Conservation (phyloP, 2,329 filamentous ascomycete species). For the Orbilia ellipsospora region DNA sequence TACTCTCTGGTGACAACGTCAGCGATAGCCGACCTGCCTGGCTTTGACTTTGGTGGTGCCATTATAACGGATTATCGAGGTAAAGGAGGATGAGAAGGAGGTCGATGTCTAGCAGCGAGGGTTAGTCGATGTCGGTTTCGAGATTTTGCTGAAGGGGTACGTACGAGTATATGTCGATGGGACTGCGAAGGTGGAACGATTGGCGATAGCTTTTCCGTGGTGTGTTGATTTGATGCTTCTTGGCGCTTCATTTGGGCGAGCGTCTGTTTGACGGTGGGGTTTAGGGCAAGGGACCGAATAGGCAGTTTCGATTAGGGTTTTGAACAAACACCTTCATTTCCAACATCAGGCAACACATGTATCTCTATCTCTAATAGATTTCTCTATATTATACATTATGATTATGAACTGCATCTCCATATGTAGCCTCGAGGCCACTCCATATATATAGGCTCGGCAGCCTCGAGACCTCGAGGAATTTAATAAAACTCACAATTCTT, state of each 20-base stretch:
- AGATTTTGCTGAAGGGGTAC: slow-evolving; percentile 4
- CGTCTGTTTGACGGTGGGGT: slow-evolving; percentile 42
- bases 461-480: not conserved
- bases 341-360: slow-evolving; percentile 24
- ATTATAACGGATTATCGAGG: slow-evolving; percentile 65
- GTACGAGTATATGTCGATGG: slow-evolving; percentile 50
- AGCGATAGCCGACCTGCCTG: slow-evolving; percentile 89
- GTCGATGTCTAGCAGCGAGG: slow-evolving; percentile 5
- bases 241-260: slow-evolving; percentile 20
- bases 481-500: slow-evolving; percentile 23
- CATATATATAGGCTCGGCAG: too few species aligned
- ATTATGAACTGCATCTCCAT: not conserved
- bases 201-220: slow-evolving; percentile 48
- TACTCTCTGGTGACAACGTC: slow-evolving; percentile 99
- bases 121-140: slow-evolving; percentile 17
- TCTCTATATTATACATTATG: not conserved
- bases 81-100: slow-evolving; percentile 4
- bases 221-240: slow-evolving; percentile 54
- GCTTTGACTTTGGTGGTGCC: slow-evolving; percentile 76
- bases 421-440: too few species aligned
- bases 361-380: not conserved
- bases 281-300: slow-evolving; percentile 44
- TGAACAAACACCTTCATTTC: slow-evolving; percentile 33
- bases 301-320: slow-evolving; percentile 53
- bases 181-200: slow-evolving; percentile 24